Percentiles rank a stretch among this genome's conserved stretches.
Conservation (phyloP, 1,139 yeast genomes). For the Kurtzmaniella natalensis region DNA sequence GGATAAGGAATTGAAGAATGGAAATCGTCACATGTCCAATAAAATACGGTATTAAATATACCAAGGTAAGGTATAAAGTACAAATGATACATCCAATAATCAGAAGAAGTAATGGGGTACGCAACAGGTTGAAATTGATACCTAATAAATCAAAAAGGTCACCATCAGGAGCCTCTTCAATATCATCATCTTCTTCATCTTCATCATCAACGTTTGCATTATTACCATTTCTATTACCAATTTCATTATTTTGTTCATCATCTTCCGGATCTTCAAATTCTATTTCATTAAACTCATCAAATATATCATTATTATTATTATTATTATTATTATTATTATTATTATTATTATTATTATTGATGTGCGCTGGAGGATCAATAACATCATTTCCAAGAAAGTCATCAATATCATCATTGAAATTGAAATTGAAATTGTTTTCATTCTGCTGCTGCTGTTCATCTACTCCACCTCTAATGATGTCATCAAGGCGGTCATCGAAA, state of each 20-base stretch:
- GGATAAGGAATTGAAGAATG: constrained; percentile 3
- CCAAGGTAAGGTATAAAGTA: constrained; percentile 36
- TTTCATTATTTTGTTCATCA: not conserved
- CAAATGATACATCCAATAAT: constrained; percentile 38
- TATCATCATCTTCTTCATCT: constrained; percentile 11
- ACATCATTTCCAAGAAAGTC: not conserved
- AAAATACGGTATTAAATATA: constrained; percentile 54
- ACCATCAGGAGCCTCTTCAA: constrained; percentile 16
- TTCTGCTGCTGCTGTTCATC: not conserved
- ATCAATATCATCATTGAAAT: not conserved
- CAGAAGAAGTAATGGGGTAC: constrained; percentile 36
- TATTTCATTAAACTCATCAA: constrained; percentile 2
- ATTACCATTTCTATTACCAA: not conserved
- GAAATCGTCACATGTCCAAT: constrained; percentile 36
- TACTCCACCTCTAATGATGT: not conserved
- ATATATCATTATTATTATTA: not conserved
- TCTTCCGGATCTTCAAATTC: not conserved
- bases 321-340: too few species aligned
- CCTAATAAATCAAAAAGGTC: constrained; percentile 36
- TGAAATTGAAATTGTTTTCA: not conserved
- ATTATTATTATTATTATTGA: too few species aligned
- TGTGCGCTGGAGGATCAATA: not conserved
- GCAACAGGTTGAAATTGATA: constrained; percentile 24
- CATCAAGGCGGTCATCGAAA: not conserved
- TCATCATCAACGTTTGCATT: constrained; percentile 10